Conservation (phyloP, 768 basidiomycete genomes). For the Naganishia vaughanmartiniae region DNA sequence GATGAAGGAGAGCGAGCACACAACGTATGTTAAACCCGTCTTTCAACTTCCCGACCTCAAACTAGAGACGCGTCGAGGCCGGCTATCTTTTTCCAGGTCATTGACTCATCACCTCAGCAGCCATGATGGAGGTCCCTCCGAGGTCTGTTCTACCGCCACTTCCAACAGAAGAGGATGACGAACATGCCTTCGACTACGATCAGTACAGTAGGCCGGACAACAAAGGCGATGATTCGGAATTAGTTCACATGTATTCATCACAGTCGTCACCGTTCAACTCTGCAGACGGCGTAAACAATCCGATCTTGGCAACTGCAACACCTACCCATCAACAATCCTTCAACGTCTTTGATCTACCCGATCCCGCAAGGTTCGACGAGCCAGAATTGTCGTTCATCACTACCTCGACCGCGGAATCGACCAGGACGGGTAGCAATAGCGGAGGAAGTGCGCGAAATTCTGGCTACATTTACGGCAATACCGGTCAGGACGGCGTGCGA, state of each 20-base stretch:
- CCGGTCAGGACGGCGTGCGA: slow-evolving; percentile 26
- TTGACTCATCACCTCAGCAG: not conserved
- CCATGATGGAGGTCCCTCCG: slow-evolving; percentile 4
- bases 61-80: too few species aligned
- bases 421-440: slow-evolving; percentile 34
- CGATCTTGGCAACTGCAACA: not conserved
- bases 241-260: not conserved
- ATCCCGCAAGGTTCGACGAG: slow-evolving; percentile 22
- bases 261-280: not conserved
- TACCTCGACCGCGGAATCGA: slow-evolving; percentile 42
- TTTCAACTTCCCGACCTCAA: too few species aligned
- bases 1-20: too few species aligned
- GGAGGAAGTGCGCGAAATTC: slow-evolving; percentile 39
- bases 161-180: slow-evolving; percentile 1
- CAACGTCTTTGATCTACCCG: slow-evolving; percentile 11
- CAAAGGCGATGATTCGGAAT: not conserved
- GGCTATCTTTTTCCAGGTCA: too few species aligned
- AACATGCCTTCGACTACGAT: slow-evolving; percentile 4
- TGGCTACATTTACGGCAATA: slow-evolving; percentile 38
- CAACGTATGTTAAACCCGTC: too few species aligned
- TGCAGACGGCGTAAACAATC: too few species aligned
- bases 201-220: slow-evolving; percentile 13
- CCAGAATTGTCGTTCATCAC: slow-evolving; percentile 43
- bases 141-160: not conserved
- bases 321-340: not conserved